These are phyloP conservation scores for Penicillium macrosclerotiorum DNA, from an alignment of 495 filamentous ascomycete species.

Conservation along the genomic window DNA sequence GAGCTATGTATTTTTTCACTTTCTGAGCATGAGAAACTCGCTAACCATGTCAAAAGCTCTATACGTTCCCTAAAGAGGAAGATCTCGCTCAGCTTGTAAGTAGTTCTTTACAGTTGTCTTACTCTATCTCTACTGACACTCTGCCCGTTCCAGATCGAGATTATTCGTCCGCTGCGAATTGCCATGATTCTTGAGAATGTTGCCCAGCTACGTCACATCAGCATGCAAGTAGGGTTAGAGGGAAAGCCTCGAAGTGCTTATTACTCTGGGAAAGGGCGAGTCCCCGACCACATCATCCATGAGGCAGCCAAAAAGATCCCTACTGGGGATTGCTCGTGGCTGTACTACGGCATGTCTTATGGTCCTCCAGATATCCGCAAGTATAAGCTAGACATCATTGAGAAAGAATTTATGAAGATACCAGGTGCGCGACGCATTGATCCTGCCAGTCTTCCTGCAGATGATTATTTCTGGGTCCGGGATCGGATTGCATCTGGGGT, in stretches of 20 bases:
- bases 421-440: constrained; percentile 43
- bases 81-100: constrained; percentile 44
- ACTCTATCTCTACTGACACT: no score
- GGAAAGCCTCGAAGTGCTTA: constrained; percentile 25
- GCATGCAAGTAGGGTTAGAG: constrained; percentile 45
- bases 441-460: constrained; percentile 32
- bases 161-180: constrained; percentile 51
- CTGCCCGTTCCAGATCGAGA: constrained; percentile 37
- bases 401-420: constrained; percentile 45
- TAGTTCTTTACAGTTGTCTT: no score
- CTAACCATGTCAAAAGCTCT: constrained; percentile 32
- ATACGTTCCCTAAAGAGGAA: constrained; percentile 51
- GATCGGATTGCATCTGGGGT: constrained; percentile 42
- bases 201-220: constrained; percentile 47
- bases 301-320: constrained; percentile 30
- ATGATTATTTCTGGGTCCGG: constrained; percentile 39
- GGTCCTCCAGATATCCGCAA: constrained; percentile 45
- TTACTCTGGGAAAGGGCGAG: constrained; percentile 5
- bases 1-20: constrained; percentile 3
- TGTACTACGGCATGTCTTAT: constrained; percentile 14
- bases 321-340: constrained; percentile 11
- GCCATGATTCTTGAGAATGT: constrained; percentile 51
- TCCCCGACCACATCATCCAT: constrained; percentile 29
- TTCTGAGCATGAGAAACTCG: background rate
- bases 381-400: constrained; percentile 43